Percentiles rank a stretch among this genome's conserved stretches.
These are phyloP conservation scores for Cyclotella cryptica DNA, from an alignment of 108 stramenopile genomes.

Conservation along the genomic window DNA sequence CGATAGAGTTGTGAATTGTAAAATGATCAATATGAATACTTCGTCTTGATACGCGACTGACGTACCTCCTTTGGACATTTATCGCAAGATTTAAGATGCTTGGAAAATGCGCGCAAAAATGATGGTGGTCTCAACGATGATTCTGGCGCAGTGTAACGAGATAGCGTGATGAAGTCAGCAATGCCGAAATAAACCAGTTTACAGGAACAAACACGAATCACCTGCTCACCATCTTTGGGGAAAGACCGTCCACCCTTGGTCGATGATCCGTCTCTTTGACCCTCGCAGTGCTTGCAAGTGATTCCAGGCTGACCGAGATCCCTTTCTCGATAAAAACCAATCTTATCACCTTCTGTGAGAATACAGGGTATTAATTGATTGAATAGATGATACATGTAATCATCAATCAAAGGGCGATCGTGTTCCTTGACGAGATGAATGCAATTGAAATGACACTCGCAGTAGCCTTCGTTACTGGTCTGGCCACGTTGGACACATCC, in stretches of 20 bases:
- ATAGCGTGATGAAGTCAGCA: background rate
- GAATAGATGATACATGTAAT: conserved; percentile 70
- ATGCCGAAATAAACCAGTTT: background rate
- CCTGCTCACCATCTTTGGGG: conserved; percentile 52
- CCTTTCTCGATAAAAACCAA: conserved; percentile 74
- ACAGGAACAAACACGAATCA: background rate
- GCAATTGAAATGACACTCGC: conserved; percentile 15
- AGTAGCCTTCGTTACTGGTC: conserved; percentile 16
- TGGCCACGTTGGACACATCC: conserved; percentile 18
- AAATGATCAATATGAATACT: background rate
- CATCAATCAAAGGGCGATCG: conserved; percentile 69
- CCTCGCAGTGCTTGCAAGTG: conserved; percentile 79
- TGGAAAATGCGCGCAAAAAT: conserved; percentile 72
- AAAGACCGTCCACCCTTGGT: conserved; percentile 68
- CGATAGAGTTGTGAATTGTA: background rate
- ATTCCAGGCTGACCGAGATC: conserved; percentile 77
- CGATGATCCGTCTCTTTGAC: conserved; percentile 43
- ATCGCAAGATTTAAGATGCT: conserved; percentile 76
- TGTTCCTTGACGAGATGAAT: conserved; percentile 56
- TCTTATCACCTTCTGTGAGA: conserved; percentile 37
- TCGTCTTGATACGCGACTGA: background rate
- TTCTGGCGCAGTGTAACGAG: background rate
- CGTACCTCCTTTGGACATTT: conserved; percentile 57
- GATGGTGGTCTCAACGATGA: conserved; percentile 6
- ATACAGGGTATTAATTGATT: conserved; percentile 1